Conservation (phyloP, 495 filamentous ascomycete species). For the Talaromyces nanjingensis region DNA sequence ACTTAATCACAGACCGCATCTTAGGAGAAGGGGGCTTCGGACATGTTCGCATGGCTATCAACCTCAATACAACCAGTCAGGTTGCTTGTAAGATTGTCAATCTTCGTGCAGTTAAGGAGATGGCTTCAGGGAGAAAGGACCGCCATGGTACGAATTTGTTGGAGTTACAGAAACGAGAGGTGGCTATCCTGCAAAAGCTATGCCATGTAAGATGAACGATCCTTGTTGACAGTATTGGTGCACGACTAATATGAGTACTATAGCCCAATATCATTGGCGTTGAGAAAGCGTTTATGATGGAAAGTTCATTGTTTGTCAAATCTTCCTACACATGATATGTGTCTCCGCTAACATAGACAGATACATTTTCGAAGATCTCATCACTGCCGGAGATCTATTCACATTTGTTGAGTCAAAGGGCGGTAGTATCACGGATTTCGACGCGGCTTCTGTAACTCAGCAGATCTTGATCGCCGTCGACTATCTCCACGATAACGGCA, state of each 20-base stretch:
- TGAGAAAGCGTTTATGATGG: conserved; percentile 44
- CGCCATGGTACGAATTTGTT: neutral
- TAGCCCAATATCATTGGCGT: conserved; percentile 58
- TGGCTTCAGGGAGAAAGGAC: conserved; percentile 1
- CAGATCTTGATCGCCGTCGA: conserved; percentile 55
- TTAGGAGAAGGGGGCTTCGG: conserved; percentile 44
- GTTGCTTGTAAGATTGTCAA: conserved; percentile 49
- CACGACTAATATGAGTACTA: conserved; percentile 10
- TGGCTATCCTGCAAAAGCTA: conserved; percentile 47
- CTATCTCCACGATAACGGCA: conserved; percentile 48
- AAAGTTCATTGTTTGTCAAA: conserved; percentile 42
- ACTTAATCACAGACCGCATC: conserved; percentile 39
- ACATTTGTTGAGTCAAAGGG: conserved; percentile 49
- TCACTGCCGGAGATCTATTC: conserved; percentile 59
- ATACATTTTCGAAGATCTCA: conserved; percentile 59
- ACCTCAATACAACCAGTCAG: conserved; percentile 27
- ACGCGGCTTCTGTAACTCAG: conserved; percentile 47
- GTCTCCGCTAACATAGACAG: conserved; percentile 22
- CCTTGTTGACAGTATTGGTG: neutral
- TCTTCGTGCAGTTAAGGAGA: conserved; percentile 16
- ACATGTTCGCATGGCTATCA: conserved; percentile 41
- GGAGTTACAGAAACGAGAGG: conserved; percentile 34
- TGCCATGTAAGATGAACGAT: conserved; percentile 43
- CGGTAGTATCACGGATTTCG: conserved; percentile 37
- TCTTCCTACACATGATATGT: neutral